Conservation (phyloP, 257 asterid genomes). For the Thymus quinquecostatus region DNA sequence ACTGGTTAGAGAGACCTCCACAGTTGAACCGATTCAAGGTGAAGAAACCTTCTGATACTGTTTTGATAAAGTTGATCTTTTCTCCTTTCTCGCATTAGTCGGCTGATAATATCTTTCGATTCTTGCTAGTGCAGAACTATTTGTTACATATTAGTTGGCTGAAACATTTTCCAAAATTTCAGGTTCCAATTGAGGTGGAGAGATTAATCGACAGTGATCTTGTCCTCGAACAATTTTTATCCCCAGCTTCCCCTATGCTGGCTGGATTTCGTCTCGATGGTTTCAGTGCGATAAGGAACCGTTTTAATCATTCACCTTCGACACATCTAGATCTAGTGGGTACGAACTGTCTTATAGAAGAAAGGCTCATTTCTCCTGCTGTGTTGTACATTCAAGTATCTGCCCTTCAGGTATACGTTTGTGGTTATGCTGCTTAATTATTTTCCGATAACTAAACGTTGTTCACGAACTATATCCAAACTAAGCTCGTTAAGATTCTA, state of each 20-base stretch:
- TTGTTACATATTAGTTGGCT: conserved; percentile 12
- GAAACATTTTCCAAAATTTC: conserved; percentile 34
- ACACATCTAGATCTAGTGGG: conserved; percentile 46
- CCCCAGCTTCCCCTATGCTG: conserved; percentile 82
- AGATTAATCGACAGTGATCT: conserved; percentile 74
- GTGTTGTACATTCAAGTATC: conserved; percentile 86
- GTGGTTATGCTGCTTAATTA: conserved; percentile 13
- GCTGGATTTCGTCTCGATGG: conserved; percentile 98
- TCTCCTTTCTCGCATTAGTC: conserved; percentile 8
- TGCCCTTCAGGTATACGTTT: conserved; percentile 76
- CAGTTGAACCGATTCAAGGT: conserved; percentile 90
- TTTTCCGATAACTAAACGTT: background rate
- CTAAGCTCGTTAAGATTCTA: background rate
- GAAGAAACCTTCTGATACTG: conserved; percentile 26
- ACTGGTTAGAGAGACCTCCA: conserved; percentile 87
- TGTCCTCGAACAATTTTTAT: conserved; percentile 80
- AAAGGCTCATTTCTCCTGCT: conserved; percentile 80
- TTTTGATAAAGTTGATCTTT: conserved; percentile 8
- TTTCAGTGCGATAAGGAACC: conserved; percentile 80
- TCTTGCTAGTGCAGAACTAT: conserved; percentile 18
- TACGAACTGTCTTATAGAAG: conserved; percentile 58
- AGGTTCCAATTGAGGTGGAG: conserved; percentile 96
- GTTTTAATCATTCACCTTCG: conserved; percentile 80
- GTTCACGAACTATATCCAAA: no score
- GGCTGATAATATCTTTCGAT: conserved; percentile 28